Percentiles rank a stretch among this genome's conserved stretches.
These are phyloP conservation scores for Ganoderma lingzhi DNA, from an alignment of 1,284 basidiomycete genomes.

Conservation along the genomic window DNA sequence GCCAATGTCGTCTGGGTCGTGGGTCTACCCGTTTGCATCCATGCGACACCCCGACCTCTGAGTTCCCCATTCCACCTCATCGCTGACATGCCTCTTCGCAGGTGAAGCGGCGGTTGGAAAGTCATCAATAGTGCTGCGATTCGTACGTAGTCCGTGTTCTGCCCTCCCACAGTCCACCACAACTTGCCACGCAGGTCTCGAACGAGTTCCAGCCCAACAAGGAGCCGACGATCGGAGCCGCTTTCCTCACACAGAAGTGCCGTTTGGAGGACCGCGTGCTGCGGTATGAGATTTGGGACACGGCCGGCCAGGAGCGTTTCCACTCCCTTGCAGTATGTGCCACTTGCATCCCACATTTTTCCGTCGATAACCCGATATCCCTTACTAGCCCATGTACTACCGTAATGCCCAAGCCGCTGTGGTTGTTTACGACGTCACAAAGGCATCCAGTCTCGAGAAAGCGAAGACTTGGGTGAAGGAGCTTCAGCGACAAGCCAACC, in stretches of 20 bases:
- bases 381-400: slow-evolving; percentile 93
- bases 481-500: slow-evolving; percentile 97
- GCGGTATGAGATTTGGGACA: slow-evolving; percentile 97
- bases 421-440: slow-evolving; percentile 98
- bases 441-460: slow-evolving; percentile 95
- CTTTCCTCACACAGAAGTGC: slow-evolving; percentile 93
- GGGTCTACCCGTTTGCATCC: not conserved
- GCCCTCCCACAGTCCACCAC: slow-evolving; percentile 12
- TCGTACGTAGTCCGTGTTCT: slow-evolving; percentile 65
- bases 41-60: not conserved
- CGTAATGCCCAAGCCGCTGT: slow-evolving; percentile 98
- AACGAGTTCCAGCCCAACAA: slow-evolving; percentile 98
- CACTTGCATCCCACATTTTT: slow-evolving; percentile 23
- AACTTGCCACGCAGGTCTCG: slow-evolving; percentile 64
- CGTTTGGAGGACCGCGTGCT: slow-evolving; percentile 91
- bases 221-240: slow-evolving; percentile 98
- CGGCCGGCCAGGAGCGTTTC: slow-evolving; percentile 94
- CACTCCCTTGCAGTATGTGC: slow-evolving; percentile 85
- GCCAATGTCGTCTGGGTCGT: not conserved
- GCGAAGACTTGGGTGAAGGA: slow-evolving; percentile 99
- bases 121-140: slow-evolving; percentile 98
- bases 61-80: not conserved
- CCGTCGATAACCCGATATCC: slow-evolving; percentile 15
- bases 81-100: slow-evolving; percentile 44
- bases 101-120: slow-evolving; percentile 99